Evolutionary conservation across 1,284 basidiomycete species (phyloP).

Genomic region (Ustilago trichophora): DNA sequence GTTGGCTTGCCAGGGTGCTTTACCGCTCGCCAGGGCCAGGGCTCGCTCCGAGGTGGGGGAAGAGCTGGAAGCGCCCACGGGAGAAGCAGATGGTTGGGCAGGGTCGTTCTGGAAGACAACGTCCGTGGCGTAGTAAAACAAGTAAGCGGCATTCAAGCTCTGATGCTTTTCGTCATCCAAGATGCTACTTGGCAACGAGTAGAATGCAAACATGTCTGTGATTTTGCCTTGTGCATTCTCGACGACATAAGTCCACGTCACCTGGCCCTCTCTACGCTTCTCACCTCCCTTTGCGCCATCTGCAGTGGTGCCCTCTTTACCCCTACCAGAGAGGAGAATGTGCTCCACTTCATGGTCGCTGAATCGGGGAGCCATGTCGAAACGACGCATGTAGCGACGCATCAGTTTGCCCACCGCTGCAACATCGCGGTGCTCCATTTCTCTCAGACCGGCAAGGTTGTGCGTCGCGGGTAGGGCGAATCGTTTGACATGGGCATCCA

Average conservation of each 20-base stretch:
- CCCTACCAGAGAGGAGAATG: slow-evolving; percentile 85
- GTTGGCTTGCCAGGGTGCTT: slow-evolving; percentile 46
- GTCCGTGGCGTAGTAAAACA: slow-evolving; percentile 82
- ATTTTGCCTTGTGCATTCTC: slow-evolving; percentile 86
- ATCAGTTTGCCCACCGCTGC: slow-evolving; percentile 79
- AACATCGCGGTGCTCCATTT: slow-evolving; percentile 86
- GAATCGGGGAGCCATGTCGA: slow-evolving; percentile 83
- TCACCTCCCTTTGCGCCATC: too few relatives aligned
- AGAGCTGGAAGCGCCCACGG: too few relatives aligned
- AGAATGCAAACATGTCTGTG: slow-evolving; percentile 97
- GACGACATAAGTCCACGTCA: slow-evolving; percentile 95
- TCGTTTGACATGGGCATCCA: slow-evolving; percentile 49
- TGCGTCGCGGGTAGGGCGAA: slow-evolving; percentile 47
- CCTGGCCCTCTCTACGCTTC: slow-evolving; percentile 74
- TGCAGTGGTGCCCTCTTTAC: slow-evolving; percentile 69
- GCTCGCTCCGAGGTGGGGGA: slow-evolving; percentile 39
- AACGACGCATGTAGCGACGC: slow-evolving; percentile 82
- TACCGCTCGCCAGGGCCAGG: slow-evolving; percentile 15
- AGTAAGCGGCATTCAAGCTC: slow-evolving; percentile 83
- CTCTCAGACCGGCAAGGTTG: slow-evolving; percentile 73
- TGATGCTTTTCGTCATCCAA: slow-evolving; percentile 72
- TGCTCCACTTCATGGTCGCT: slow-evolving; percentile 83
- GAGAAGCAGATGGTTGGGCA: too few relatives aligned
- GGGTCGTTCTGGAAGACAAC: too few relatives aligned
- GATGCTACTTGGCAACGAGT: slow-evolving; percentile 90